Base-by-base conservation (phyloP, 495 filamentous ascomycete species). In the Astrothelium subdiscretum region DNA sequence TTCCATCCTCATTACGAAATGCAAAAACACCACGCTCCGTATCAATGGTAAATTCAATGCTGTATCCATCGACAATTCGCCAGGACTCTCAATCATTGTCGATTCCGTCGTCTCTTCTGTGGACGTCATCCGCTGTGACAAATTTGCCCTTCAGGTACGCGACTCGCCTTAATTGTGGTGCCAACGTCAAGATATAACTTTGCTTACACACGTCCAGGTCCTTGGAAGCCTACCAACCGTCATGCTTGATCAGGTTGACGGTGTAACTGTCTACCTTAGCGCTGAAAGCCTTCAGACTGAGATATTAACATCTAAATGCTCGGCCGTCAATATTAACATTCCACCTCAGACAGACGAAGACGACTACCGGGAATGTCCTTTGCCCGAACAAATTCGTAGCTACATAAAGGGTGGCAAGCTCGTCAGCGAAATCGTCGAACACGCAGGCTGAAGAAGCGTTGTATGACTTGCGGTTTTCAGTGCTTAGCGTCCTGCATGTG, bases 31-130 rank as follows among this genome's bases (percentile, higher is more conserved):
- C n/a, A 91, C 90, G 40, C 83, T 99, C 69, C 87, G 91, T 66
- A 77, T 99, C 67, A 84, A 81, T 62, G 90, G 88, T 76, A 99
- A 99, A 73, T 91, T 89, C 35, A 99, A 97, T 74, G 90, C 92
- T 13, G 87, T 99, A 64, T 91, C 91, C 22, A 79, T 97, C 66
- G 92, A 96, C 73, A 95, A 96, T 76, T 92, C 87, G 65, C 83
- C 76, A 24, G 85, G 87, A n/a, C 78, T 91, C 11, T 90, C 87
- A 22, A 82, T 99, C 60, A 83, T 97, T 44, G 81, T 97, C 51
- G 92, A 97, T 69, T 88, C 85, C 0, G 84, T 99, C 31, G 90
- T 99, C 48, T 92, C 88, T 59, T 87, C 86, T 35, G 84, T 99
- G 59, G 94, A 97, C 68, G 87, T 92, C 51, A 92, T 99, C 80